Base-by-base conservation (phyloP, 2,329 filamentous ascomycete genomes). In the Calonectria hawksworthii region DNA sequence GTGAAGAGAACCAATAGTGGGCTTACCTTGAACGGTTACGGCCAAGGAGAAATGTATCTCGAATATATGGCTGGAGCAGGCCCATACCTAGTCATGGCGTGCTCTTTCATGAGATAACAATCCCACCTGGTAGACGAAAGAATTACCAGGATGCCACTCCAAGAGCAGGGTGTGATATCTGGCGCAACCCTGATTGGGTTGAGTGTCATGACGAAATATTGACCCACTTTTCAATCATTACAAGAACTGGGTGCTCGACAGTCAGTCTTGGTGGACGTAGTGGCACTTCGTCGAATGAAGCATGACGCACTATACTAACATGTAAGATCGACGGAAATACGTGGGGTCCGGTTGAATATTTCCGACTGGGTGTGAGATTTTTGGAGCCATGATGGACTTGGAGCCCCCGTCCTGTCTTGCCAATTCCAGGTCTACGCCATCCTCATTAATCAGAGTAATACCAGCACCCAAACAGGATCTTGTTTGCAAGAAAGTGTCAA, bases 151-250 rank as follows among this genome's bases (percentile, higher is more conserved):
- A 50, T 65, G 10, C 10, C 21, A n/a, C 21, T 65, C 21, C 38
- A 65, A 23, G 2, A 34, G 38, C 38, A 65, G 26, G 61, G 41
- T 65, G n/a, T 18, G 28, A 18, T 65, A 65, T 47, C 41, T 30
- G 18, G 38, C 44, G 10, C 21, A 30, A 8, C 14, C 41, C 18
- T 47, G 61, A 65, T 65, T 65, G 61, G 61, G 41, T 26, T 50
- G 34, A 50, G 18, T 9, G 34, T 50, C 41, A 44, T 65, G 61
- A 65, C 41, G 61, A 65, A 47, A 65, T 65, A n/a, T 13, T 65
- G 61, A 34, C 28, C 61, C 61, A 65, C 61, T 65, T 65, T 65
- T 50, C 18, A 34, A 65, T 65, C 61, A 65, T 65, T 61, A 21
- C 56, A 41, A 63, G 23, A 28, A 18, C 16, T 11, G 14, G 36